Percentiles rank a stretch among this genome's conserved stretches.
Conservation (phyloP, 768 basidiomycete genomes). For the Termitomyces sp. region DNA sequence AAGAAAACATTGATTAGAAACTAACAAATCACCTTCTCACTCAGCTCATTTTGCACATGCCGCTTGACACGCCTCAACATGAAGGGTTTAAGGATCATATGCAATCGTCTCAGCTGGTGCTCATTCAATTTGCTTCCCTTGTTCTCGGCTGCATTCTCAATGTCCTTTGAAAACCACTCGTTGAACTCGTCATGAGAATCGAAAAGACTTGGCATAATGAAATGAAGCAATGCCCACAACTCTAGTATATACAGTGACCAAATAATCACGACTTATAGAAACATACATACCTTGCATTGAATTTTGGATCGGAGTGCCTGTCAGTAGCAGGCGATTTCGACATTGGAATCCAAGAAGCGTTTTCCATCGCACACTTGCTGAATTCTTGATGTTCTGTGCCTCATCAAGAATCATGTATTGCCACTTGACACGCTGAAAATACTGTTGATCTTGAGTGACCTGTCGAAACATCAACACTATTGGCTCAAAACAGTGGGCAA, state of each 20-base stretch:
- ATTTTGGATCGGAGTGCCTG: constrained; percentile 98
- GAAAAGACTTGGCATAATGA: constrained; percentile 99
- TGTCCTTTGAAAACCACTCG: constrained; percentile 99
- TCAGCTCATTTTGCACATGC: constrained; percentile 98
- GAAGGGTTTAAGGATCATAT: constrained; percentile 99
- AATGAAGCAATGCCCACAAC: constrained; percentile 96
- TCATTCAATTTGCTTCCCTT: constrained; percentile 90
- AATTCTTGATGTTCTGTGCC: constrained; percentile 99
- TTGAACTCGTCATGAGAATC: constrained; percentile 99
- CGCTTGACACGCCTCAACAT: constrained; percentile 97
- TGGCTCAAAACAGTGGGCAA: background rate
- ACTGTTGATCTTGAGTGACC: constrained; percentile 96
- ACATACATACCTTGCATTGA: constrained; percentile 86
- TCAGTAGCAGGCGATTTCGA: constrained; percentile 89
- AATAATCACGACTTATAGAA: background rate
- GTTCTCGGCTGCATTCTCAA: constrained; percentile 91
- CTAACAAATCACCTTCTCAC: constrained; percentile 73
- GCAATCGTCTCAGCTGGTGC: constrained; percentile 88
- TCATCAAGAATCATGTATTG: constrained; percentile 99
- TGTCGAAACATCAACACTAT: constrained; percentile 20
- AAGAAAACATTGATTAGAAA: background rate
- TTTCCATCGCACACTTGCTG: constrained; percentile 94
- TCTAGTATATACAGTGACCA: constrained; percentile 40
- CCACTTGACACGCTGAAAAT: constrained; percentile 97
- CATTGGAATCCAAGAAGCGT: constrained; percentile 94